These are phyloP conservation scores for Yarrowia hollandica DNA, from an alignment of 805 yeast species.

Conservation along the genomic window DNA sequence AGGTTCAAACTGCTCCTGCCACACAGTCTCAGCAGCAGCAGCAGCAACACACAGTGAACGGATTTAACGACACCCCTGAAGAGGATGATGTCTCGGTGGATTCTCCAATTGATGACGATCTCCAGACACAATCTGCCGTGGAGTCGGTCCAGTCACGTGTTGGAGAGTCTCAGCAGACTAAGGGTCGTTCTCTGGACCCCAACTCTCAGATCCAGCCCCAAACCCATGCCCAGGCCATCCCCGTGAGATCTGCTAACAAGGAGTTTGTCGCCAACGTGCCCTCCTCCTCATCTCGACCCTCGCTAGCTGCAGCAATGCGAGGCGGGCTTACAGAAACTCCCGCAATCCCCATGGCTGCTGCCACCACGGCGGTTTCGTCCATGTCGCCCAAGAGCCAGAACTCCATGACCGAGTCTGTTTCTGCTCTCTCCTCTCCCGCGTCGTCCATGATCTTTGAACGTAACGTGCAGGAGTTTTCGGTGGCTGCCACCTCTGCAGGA, in stretches of 20 bases:
- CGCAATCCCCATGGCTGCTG: constrained; percentile 6
- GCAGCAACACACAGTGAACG: too few species aligned
- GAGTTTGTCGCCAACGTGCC: background rate
- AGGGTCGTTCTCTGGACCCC: background rate
- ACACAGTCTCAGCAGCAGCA: too few species aligned
- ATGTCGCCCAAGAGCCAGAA: constrained; percentile 25
- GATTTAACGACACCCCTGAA: too few species aligned
- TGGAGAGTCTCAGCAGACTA: background rate
- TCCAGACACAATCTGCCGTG: background rate
- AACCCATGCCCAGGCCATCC: background rate
- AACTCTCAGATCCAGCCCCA: background rate
- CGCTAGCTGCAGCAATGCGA: constrained; percentile 5
- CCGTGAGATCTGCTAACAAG: background rate
- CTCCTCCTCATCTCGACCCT: constrained; percentile 1
- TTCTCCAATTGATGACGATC: background rate
- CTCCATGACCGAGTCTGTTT: constrained; percentile 25
- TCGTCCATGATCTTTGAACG: constrained; percentile 63
- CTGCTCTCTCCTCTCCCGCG: constrained; percentile 37
- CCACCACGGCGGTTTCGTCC: constrained; percentile 6
- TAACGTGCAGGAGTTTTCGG: constrained; percentile 58
- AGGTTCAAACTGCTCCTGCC: too few species aligned
- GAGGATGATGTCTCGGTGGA: constrained; percentile 4
- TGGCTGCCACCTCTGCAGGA: constrained; percentile 1
- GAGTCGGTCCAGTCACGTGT: background rate
- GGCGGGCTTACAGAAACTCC: background rate